phyloP scores from a whole-genome alignment of 2,329 filamentous ascomycete species.

The Talaromyces sp. region DNA sequence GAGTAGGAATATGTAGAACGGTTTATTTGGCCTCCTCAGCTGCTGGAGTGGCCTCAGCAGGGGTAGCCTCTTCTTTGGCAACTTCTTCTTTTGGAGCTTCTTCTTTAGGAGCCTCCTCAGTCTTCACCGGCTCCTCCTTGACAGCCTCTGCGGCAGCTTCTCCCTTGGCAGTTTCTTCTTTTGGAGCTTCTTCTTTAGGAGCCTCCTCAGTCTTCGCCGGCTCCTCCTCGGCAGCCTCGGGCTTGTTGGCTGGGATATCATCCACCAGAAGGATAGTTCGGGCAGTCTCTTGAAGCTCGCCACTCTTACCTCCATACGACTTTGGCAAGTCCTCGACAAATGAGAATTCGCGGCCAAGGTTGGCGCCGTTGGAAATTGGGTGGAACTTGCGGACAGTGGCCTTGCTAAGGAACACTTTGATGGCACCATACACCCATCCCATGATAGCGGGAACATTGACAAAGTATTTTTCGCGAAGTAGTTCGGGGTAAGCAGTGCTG shows the following conservation, averaged over 20 bases:
- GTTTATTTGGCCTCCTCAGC: slow-evolving; percentile 9
- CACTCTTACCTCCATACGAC: slow-evolving; percentile 71
- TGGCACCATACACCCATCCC: slow-evolving; percentile 74
- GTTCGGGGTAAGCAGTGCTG: slow-evolving; percentile 78
- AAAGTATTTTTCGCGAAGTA: slow-evolving; percentile 88
- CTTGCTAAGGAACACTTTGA: slow-evolving; percentile 68
- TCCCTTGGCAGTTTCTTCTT: slow-evolving; percentile 12
- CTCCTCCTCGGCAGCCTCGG: slow-evolving; percentile 6
- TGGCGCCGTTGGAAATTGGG: slow-evolving; percentile 66
- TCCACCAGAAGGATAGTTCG: slow-evolving; percentile 24
- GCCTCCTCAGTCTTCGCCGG: slow-evolving; percentile 12
- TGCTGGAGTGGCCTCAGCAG: slow-evolving; percentile 3
- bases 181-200: slow-evolving; percentile 12
- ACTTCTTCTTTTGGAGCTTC: slow-evolving; percentile 12
- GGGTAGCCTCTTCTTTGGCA: slow-evolving; percentile 11
- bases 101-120: slow-evolving; percentile 4
- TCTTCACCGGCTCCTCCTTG: slow-evolving; percentile 5
- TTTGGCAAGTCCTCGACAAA: slow-evolving; percentile 63
- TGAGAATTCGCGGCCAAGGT: slow-evolving; percentile 56
- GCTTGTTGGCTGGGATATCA: slow-evolving; percentile 15
- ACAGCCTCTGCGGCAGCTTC: slow-evolving; percentile 1
- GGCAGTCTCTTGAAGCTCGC: slow-evolving; percentile 38
- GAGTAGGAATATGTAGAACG: slow-evolving; percentile 3
- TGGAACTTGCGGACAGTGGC: slow-evolving; percentile 76
- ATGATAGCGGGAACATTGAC: slow-evolving; percentile 89